Conservation (phyloP, 768 basidiomycete species). For the Gloeostereum incarnatum region DNA sequence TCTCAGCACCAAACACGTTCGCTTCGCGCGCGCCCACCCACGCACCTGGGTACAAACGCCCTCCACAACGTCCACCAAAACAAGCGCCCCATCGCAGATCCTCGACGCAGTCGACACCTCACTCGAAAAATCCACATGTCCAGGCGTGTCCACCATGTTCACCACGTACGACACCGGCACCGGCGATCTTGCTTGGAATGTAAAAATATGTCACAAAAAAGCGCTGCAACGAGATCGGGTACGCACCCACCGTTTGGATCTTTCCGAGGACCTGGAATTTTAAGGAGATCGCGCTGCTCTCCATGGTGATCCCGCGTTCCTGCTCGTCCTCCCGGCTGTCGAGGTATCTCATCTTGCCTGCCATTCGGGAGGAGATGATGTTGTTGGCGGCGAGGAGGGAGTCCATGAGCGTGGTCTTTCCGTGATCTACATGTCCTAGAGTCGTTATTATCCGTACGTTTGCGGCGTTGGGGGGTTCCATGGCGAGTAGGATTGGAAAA, state of each 20-base stretch:
- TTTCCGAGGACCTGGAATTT: slow-evolving; percentile 74
- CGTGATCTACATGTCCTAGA: slow-evolving; percentile 90
- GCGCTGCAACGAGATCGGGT: slow-evolving; percentile 5
- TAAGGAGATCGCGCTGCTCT: slow-evolving; percentile 89
- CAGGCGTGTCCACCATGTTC: slow-evolving; percentile 98
- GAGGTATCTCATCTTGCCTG: slow-evolving; percentile 92
- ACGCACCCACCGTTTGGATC: slow-evolving; percentile 46
- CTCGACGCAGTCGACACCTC: slow-evolving; percentile 94
- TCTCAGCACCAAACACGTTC: too few species aligned
- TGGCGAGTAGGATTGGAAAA: too few species aligned
- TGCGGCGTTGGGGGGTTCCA: slow-evolving; percentile 27
- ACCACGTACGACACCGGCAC: slow-evolving; percentile 74
- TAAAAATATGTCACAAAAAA: slow-evolving; percentile 23
- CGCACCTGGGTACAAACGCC: slow-evolving; percentile 95
- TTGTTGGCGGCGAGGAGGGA: slow-evolving; percentile 93
- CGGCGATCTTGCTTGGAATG: slow-evolving; percentile 38
- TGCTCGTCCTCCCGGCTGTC: slow-evolving; percentile 97
- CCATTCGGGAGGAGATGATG: slow-evolving; percentile 91
- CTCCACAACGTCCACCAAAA: slow-evolving; percentile 94
- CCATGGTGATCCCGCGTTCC: slow-evolving; percentile 98
- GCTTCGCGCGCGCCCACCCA: too few species aligned
- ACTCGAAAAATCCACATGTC: slow-evolving; percentile 97
- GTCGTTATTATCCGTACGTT: slow-evolving; percentile 77
- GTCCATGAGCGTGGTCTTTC: slow-evolving; percentile 95
- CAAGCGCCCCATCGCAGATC: slow-evolving; percentile 90